Percentiles rank a stretch among this genome's conserved stretches.
These are phyloP conservation scores for Psidium friedrichsthalianum DNA, from an alignment of 345 rosid species.

Conservation along the genomic window DNA sequence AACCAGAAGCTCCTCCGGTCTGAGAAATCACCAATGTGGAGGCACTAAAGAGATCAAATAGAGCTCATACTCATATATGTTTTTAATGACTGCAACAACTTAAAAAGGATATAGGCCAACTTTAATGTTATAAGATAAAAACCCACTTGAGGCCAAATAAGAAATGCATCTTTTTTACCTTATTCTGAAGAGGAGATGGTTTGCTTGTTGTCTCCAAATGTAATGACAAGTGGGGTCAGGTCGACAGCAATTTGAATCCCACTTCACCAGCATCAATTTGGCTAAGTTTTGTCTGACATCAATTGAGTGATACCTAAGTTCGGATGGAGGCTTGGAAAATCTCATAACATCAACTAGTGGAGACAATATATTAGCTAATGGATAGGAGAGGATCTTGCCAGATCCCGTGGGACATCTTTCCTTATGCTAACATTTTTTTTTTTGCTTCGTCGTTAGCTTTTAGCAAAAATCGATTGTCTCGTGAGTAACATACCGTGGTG, in stretches of 20 bases:
- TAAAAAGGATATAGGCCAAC: not conserved
- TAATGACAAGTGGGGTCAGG: not conserved
- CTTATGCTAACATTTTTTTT: not conserved
- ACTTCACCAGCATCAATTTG: not conserved
- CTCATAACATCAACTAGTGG: not conserved
- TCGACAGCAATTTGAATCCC: not conserved
- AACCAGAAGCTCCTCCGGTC: not conserved
- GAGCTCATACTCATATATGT: not conserved
- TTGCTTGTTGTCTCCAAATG: not conserved
- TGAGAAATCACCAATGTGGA: not conserved
- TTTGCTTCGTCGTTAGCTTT: not conserved
- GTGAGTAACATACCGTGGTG: not conserved
- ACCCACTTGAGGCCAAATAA: not conserved
- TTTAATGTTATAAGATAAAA: not conserved
- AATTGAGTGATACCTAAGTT: not conserved
- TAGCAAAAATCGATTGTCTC: not conserved
- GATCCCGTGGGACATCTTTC: not conserved
- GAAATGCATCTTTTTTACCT: not conserved
- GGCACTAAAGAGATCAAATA: not conserved
- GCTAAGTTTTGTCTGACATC: not conserved
- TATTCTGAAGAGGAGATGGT: not conserved
- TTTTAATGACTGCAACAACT: not conserved
- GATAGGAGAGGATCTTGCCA: not conserved
- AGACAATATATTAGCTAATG: not conserved
- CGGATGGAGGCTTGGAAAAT: too few species aligned